phyloP scores from a whole-genome alignment of 306 rosid species.

The Gleditsia sinensis region DNA sequence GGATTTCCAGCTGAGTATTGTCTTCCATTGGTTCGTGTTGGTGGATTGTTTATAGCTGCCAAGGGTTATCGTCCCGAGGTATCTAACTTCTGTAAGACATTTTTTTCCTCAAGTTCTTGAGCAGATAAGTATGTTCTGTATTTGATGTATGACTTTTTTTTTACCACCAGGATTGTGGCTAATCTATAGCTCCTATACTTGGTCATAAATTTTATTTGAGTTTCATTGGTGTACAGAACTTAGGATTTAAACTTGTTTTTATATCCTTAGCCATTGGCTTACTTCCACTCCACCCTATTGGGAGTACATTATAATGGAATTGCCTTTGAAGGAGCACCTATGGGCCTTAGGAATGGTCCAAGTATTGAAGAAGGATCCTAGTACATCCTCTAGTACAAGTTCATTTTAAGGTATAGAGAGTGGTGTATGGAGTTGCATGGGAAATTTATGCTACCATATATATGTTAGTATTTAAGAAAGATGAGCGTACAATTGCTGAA shows the following conservation, averaged over 20 bases:
- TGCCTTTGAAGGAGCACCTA: background rate
- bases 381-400: slow-evolving; percentile 1
- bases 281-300: background rate
- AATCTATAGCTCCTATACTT: slow-evolving; percentile 9
- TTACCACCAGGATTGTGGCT: slow-evolving; percentile 6
- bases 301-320: background rate
- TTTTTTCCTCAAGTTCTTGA: background rate
- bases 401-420: background rate
- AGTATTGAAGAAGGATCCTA: background rate
- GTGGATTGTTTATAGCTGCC: slow-evolving; percentile 87
- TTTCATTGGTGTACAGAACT: slow-evolving; percentile 2
- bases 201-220: background rate
- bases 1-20: slow-evolving; percentile 81
- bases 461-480: background rate
- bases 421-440: background rate
- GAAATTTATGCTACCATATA: background rate
- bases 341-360: background rate
- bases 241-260: background rate
- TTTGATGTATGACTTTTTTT: background rate
- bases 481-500: background rate
- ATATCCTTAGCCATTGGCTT: background rate
- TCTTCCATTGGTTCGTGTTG: slow-evolving; percentile 87
- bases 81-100: slow-evolving; percentile 27
- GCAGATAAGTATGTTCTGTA: slow-evolving; percentile 8
- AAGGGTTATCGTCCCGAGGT: slow-evolving; percentile 90